Conservation (phyloP, 768 basidiomycete genomes). For the Kwoniella dejecticola region DNA sequence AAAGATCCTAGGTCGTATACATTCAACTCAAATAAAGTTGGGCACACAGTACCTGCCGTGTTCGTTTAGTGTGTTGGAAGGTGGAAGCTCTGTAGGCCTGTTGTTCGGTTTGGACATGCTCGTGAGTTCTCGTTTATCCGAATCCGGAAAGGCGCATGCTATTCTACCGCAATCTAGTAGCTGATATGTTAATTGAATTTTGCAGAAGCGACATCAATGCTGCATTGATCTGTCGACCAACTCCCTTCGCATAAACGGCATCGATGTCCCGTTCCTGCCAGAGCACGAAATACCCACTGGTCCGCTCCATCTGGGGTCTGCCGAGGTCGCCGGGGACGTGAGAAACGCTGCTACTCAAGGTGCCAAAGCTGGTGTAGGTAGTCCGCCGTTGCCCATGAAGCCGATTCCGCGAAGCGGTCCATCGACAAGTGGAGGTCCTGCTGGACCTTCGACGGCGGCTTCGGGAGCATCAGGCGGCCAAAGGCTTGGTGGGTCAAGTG, state of each 20-base stretch:
- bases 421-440: neutral
- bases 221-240: constrained; percentile 90
- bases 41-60: constrained; percentile 82
- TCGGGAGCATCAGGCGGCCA: neutral
- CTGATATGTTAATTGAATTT: no score
- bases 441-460: neutral
- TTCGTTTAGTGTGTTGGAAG: constrained; percentile 95
- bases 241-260: constrained; percentile 85
- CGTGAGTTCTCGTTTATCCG: constrained; percentile 59
- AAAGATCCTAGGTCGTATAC: constrained; percentile 88
- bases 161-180: no score
- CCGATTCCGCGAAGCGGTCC: constrained; percentile 11
- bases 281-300: constrained; percentile 94
- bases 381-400: constrained; percentile 19
- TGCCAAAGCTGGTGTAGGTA: constrained; percentile 31
- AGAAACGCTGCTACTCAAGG: constrained; percentile 38
- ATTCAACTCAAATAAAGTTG: constrained; percentile 87
- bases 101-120: constrained; percentile 99
- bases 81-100: constrained; percentile 89
- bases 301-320: constrained; percentile 58
- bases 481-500: constrained; percentile 13
- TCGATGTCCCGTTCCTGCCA: constrained; percentile 82
- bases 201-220: constrained; percentile 84
- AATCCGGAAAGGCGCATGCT: no score
- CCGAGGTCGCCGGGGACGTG: constrained; percentile 51